phyloP scores from a whole-genome alignment of 192 early-diverging fungal genomes.

The Backusella australiensis region DNA sequence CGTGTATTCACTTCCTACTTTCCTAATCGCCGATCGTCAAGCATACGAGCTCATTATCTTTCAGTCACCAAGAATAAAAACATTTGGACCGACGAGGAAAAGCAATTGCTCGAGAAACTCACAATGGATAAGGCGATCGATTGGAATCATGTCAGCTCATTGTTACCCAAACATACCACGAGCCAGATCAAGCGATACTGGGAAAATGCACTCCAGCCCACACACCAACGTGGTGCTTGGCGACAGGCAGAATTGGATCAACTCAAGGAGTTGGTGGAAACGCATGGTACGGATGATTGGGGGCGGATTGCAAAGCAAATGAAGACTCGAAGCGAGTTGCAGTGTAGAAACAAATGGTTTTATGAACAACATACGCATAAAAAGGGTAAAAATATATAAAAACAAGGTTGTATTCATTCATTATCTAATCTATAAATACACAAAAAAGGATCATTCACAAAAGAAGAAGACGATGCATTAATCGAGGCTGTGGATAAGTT shows the following conservation, averaged over 20 bases:
- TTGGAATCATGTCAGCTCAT: neutral
- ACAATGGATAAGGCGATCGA: neutral
- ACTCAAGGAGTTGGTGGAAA: neutral
- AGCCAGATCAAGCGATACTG: neutral
- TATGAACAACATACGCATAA: slow-evolving; percentile 4
- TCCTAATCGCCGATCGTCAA: neutral
- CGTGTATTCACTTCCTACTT: slow-evolving; percentile 3
- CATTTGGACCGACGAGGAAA: slow-evolving; percentile 3
- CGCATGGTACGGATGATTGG: neutral
- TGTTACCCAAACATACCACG: neutral
- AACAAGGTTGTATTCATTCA: neutral
- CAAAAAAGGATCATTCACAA: slow-evolving; percentile 18
- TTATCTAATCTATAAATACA: neutral
- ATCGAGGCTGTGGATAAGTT: slow-evolving; percentile 12
- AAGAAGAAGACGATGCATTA: slow-evolving; percentile 16
- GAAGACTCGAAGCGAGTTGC: neutral
- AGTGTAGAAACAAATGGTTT: slow-evolving; percentile 16
- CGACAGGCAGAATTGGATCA: neutral
- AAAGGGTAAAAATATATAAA: neutral
- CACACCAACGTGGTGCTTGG: neutral
- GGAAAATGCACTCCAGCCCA: neutral
- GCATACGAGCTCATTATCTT: slow-evolving; percentile 10
- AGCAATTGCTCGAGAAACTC: neutral
- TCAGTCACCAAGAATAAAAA: slow-evolving; percentile 2
- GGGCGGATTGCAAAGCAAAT: neutral